phyloP scores from a whole-genome alignment of 306 rosid genomes.

The Fagus crenata region DNA sequence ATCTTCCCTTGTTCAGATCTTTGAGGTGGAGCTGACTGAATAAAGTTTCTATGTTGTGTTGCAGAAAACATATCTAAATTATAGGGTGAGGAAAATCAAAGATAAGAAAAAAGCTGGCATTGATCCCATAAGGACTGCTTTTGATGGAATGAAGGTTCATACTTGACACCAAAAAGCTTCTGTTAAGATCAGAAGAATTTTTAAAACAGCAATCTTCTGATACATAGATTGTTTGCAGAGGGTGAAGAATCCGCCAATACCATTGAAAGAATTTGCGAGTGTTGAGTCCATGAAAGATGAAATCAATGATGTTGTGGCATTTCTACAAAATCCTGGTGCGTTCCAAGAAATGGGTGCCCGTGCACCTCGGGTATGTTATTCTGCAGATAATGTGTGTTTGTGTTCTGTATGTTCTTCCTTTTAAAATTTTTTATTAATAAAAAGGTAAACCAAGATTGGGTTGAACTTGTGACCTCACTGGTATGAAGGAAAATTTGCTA shows the following conservation, averaged over 20 bases:
- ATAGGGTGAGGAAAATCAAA: conserved; percentile 45
- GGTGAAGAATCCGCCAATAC: conserved; percentile 96
- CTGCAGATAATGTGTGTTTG: conserved; percentile 13
- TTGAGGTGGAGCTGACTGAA: conserved; percentile 11
- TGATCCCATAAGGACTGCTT: conserved; percentile 90
- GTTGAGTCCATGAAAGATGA: conserved; percentile 93
- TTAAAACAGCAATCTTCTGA: conserved; percentile 30
- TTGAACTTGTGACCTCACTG: background rate
- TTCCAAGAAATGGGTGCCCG: conserved; percentile 96
- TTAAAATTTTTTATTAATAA: background rate
- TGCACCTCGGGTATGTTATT: conserved; percentile 87
- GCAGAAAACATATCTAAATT: conserved; percentile 62
- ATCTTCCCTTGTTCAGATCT: conserved; percentile 21
- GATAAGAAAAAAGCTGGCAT: conserved; percentile 63
- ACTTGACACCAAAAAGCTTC: conserved; percentile 20
- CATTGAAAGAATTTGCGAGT: conserved; percentile 83
- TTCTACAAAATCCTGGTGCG: conserved; percentile 86
- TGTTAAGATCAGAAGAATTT: conserved; percentile 7
- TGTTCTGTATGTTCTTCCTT: conserved; percentile 8
- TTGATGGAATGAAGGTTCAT: conserved; percentile 87
- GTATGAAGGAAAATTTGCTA: background rate
- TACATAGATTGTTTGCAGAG: conserved; percentile 62
- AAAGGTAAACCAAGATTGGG: background rate
- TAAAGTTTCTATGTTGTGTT: conserved; percentile 28
- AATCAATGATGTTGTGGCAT: conserved; percentile 89